Base-by-base conservation (phyloP, 2,329 filamentous ascomycete genomes). In the Colletotrichum sp. region DNA sequence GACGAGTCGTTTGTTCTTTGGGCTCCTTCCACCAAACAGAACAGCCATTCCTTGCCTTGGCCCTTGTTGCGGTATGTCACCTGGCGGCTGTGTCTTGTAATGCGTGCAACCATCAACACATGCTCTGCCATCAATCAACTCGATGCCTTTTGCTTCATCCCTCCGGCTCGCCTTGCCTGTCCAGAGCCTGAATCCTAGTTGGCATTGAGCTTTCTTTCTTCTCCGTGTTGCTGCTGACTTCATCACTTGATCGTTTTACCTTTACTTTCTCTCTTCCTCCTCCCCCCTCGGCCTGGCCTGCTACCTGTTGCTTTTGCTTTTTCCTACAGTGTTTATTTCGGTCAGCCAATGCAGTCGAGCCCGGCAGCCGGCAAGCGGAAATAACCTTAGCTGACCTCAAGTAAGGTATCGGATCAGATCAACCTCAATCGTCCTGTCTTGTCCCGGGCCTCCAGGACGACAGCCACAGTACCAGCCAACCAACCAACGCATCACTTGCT, bases 321-420 rank as follows among this genome's bases (percentile, higher is more conserved):
- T 71, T 72, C n/a, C n/a, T 8, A 55, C 60, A 28, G 64, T 68
- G 44, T 62, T 44, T 64, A 60, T 59, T 59, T 68, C 36, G 36
- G 62, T 49, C 44, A 26, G 49, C 39, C 28, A 63, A 73, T 68
- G 39, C 57, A 28, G 36, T 60, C 36, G 26, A 49, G 68, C 16
- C 59, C 73, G 64, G 73, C 57, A 73, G 39, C 57, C 73, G 73
- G 70, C 73, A 69, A 76, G 59, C 70, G 70, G 49, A 60, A 72
- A 65, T 57, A 69, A 65, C 57, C 64, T 72, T 76, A 60, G 73
- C 24, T 68, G 69, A 73, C 57, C 39, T 57, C 52, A 52, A 65
- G 44, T 57, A 66, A 66, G 63, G 63, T 68, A 76, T 64, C 57
- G 63, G 57, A 73, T 62, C 32, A 68, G 64, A 64, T 28, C 69